Base-by-base conservation (phyloP, 1,284 basidiomycete species). In the Cronartium quercuum region DNA sequence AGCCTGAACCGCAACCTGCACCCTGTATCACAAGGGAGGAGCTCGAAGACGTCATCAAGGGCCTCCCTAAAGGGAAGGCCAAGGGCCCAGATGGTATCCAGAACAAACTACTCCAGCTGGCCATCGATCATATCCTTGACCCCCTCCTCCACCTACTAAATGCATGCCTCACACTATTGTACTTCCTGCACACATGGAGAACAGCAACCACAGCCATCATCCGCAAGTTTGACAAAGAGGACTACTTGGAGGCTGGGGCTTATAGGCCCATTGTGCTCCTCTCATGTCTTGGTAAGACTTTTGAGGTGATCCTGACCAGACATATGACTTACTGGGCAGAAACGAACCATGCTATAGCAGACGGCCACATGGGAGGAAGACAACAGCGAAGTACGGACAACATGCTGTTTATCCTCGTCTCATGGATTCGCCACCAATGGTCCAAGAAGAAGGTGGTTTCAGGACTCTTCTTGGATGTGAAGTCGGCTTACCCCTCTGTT, bases 401-500 rank as follows among this genome's bases (percentile, higher is more conserved):
- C 40, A 51, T 51, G 13, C 29, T 67, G 6, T 6, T 40, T 58
- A 15, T 10, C 18, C 55, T 68, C n/a, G 35, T 12, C 3, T 3
- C 6, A 24, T 68, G 66, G 66, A 55, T 58, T n/a, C 55, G 40
- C 37, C 4, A 38, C 3, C 7, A 68, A 24, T 68, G 42, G 47
- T 13, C 10, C 2, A 41, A 61, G 18, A 40, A 37, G 10, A 60
- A 61, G 34, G 24, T 68, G 7, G 67, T 68, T 2, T 37, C 51
- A 13, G 67, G 21, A 34, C 66, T 68, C 2, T 68, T 57, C 35
- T n/a, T 69, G 29, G 68, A 69, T 35, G 58, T 69, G 1, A 69
- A 69, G n/a, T 60, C 57, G 3, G 68, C 68, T 2, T 69, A 61
- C 40, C 68, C 68, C 4, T 69, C 68, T 21, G 68, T 61, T 18